Evolutionary conservation across 176 grass and related monocot genomes (phyloP), one percentile per base, ranked within the genome.

Genomic region (Echinochloa phyllopogon): DNA sequence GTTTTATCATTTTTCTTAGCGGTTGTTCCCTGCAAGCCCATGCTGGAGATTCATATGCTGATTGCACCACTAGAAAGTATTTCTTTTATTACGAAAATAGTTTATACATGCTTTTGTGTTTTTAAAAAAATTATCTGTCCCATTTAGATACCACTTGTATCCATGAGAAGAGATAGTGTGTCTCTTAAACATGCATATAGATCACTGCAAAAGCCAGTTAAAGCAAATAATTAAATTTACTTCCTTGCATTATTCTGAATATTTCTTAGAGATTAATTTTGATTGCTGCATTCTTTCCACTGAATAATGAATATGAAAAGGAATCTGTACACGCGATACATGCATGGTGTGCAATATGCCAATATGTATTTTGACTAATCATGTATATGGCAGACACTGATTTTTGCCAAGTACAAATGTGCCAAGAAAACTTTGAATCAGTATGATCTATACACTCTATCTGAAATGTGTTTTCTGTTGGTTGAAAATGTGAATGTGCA

Each of bases 401-500:
- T 75, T 13, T 56, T 10, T 51, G 15, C 8, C 48, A 70, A 25
- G 8, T 49, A 29, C 52, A 60, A 16, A n/a, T 57, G 15, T 50
- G 18, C 41, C 13, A 6, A 59, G 12, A 47, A 48, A 37, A 68
- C 6, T 52, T 52, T 16, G 58, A 16, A 78, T 37, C 36, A 42
- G 16, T 77, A 27, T 74, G 79, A 86, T 78, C 41, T 78, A 12
- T 33, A 72, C 21, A 66, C 29, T 53, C 38, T 6, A 83, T 83
- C 88, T 24, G 56, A 82, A 72, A 73, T 57, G 57, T 86, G 84
- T 78, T 17, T 5, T 65, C 73, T 9, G 12, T 64, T 78, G 78
- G 72, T 48, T 82, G 25, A 72, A 77, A 48, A 56, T 17, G 12
- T 72, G 33, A 64, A 64, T 88, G 17, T 25, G 45, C 23, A 15